Conservation (phyloP, 1,139 yeast genomes). For the Groenewaldozyma sp. region DNA sequence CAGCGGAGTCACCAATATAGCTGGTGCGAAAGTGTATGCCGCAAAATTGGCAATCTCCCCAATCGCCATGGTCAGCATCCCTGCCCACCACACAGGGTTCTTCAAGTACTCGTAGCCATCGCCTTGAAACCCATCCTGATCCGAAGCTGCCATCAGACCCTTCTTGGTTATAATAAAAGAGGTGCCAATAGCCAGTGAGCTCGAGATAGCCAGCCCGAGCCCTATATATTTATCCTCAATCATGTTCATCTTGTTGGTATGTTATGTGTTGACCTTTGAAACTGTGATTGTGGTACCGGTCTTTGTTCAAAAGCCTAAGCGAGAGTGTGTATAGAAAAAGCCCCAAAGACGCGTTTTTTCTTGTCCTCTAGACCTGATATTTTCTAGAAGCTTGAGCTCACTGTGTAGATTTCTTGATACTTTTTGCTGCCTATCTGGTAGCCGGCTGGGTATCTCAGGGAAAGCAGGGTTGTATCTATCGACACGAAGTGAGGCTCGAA, state of each 20-base stretch:
- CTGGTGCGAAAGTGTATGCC: constrained; percentile 93
- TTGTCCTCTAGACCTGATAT: too few relatives aligned
- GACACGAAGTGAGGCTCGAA: too few relatives aligned
- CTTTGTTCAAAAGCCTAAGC: background rate
- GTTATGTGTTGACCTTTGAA: background rate
- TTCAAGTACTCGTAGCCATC: constrained; percentile 59
- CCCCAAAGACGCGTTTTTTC: background rate
- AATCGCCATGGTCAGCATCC: constrained; percentile 81
- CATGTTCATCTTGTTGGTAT: constrained; percentile 16
- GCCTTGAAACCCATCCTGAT: constrained; percentile 48
- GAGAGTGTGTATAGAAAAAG: background rate
- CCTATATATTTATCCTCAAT: constrained; percentile 82
- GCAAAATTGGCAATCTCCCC: constrained; percentile 93
- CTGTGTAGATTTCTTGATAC: too few relatives aligned
- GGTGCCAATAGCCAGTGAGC: constrained; percentile 84
- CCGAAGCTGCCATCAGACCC: constrained; percentile 68
- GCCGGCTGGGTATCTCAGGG: too few relatives aligned
- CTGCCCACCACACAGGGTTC: constrained; percentile 95
- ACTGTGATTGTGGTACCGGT: background rate
- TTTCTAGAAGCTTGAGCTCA: too few relatives aligned
- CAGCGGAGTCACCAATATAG: constrained; percentile 81
- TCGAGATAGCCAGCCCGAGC: constrained; percentile 75
- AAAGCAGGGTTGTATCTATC: too few relatives aligned
- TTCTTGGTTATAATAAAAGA: constrained; percentile 84
- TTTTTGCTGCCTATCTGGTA: too few relatives aligned